phyloP scores from a whole-genome alignment of 352 stramenopile species.

The Peronosclerospora sorghi region DNA sequence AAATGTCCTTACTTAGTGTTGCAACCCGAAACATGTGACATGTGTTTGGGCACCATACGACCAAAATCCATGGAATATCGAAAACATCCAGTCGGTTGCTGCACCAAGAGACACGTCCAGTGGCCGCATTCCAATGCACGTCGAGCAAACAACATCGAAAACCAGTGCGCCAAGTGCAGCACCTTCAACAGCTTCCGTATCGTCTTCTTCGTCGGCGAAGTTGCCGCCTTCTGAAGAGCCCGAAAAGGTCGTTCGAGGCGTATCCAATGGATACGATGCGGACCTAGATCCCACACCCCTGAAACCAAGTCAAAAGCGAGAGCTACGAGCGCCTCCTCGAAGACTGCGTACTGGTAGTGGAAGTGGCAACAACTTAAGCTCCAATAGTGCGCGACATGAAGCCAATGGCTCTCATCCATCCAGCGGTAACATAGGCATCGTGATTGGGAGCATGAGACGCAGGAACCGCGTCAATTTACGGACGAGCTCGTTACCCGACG shows the following conservation, averaged over 20 bases:
- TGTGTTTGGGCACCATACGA: constrained; percentile 6
- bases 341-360: constrained; percentile 45
- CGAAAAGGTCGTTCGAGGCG: constrained; percentile 6
- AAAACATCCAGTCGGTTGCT: not conserved
- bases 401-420: constrained; percentile 11
- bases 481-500: constrained; percentile 21
- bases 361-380: constrained; percentile 28
- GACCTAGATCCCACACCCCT: constrained; percentile 7
- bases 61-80: not conserved
- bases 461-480: constrained; percentile 18
- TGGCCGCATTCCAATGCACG: constrained; percentile 7
- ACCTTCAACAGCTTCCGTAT: not conserved
- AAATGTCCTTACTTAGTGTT: too few species aligned
- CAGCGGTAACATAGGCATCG: constrained; percentile 29
- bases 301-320: constrained; percentile 10
- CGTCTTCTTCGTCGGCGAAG: not conserved
- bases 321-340: constrained; percentile 20
- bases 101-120: not conserved
- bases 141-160: constrained; percentile 1
- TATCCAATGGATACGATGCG: not conserved
- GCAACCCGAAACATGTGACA: constrained; percentile 1
- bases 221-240: not conserved
- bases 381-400: constrained; percentile 8
- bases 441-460: constrained; percentile 28
- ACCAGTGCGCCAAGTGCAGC: constrained; percentile 1